Evolutionary conservation across 1,284 basidiomycete species (phyloP), one percentile per base, ranked within the genome.

Genomic region (Flammula alnicola): DNA sequence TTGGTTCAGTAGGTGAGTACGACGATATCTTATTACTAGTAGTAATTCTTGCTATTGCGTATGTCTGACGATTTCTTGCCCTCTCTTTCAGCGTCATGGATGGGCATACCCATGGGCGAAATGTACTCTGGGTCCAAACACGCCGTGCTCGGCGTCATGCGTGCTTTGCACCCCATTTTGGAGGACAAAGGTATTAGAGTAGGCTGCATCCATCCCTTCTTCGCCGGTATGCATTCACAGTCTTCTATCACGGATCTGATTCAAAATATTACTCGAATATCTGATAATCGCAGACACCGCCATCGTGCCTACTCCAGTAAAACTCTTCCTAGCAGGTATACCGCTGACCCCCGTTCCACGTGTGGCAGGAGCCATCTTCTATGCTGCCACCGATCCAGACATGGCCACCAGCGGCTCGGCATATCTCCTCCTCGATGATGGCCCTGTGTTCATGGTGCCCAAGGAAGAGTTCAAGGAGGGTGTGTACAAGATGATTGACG

Each of bases 71-170:
- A 44, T 32, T 39, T 36, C 29, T 16, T 35, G 40, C 46, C 14
- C 5, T 11, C 2, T 41, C 35, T 54, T 25, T 35, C 49, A 82
- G 81, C 79, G 17, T 81, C 79, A 23, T 82, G 79, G 75, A 47
- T 66, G 25, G 70, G 67, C 0, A 68, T 84, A 22, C 75, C 80
- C 0, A 51, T 55, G 8, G 80, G 63, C 3, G 63, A 74, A 3
- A 55, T 79, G 47, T 84, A 85, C 58, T 64, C 69, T 7, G 74
- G 77, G 5, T 72, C 80, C 12, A 82, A 82, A 62, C 79, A 79
- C 57, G 79, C 69, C 31, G 59, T 80, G 11, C 68, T 84, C 2
- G 84, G 82, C 3, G 50, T 84, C 20, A 78, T 81, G 76, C 74
- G 80, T 11, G 71, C 77, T 2, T 59, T 83, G 1, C 62, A 72